These are phyloP conservation scores for Ambrosiella xylebori DNA, from an alignment of 2,329 filamentous ascomycete species.

Conservation along the genomic window DNA sequence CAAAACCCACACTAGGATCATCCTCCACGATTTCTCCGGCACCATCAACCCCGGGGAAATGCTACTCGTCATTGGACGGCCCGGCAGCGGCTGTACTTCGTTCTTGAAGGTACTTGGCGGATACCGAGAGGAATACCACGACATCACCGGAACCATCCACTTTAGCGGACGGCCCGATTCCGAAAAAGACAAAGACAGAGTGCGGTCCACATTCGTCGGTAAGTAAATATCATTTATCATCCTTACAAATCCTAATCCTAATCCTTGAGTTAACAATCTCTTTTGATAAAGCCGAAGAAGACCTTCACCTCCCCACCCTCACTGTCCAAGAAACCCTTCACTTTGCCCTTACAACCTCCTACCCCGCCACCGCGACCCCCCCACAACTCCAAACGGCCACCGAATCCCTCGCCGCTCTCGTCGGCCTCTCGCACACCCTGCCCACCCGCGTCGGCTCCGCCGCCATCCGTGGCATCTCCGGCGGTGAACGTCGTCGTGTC, in stretches of 20 bases:
- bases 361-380: conserved; percentile 44
- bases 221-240: background rate
- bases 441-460: conserved; percentile 55
- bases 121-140: background rate
- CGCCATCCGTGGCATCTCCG: conserved; percentile 42
- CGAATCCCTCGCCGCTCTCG: conserved; percentile 19
- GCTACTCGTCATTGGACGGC: conserved; percentile 50
- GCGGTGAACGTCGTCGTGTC: conserved; percentile 55
- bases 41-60: conserved; percentile 58
- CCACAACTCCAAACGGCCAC: conserved; percentile 15
- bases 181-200: background rate
- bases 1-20: conserved; percentile 23
- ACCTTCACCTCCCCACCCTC: conserved; percentile 52
- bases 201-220: background rate
- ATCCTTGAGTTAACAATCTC: background rate
- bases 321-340: conserved; percentile 48
- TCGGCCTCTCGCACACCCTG: conserved; percentile 53
- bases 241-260: background rate
- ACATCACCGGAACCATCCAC: background rate
- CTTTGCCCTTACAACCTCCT: conserved; percentile 43
- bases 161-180: background rate
- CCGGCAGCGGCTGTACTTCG: conserved; percentile 53
- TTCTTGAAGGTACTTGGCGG: conserved; percentile 35
- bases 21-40: conserved; percentile 47
- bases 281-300: conserved; percentile 20